Evolutionary conservation across 176 grass and related monocot species (phyloP).

Genomic region (Avena eriantha): DNA sequence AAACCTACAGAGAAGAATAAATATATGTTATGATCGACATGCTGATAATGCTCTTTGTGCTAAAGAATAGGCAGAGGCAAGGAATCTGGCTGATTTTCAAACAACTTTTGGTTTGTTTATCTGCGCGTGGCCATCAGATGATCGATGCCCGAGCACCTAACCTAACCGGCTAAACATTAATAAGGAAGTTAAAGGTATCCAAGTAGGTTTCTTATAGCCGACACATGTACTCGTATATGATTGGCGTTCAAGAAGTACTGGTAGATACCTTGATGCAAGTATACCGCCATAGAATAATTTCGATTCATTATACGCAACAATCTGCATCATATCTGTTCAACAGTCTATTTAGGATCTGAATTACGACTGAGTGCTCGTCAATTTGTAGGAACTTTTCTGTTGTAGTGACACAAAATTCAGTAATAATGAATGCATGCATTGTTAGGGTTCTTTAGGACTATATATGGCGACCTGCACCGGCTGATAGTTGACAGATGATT

Average conservation of each 20-base stretch:
- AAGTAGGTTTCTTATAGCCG: conserved; percentile 31
- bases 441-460: not conserved
- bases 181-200: conserved; percentile 27
- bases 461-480: not conserved
- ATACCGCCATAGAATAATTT: not conserved
- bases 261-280: conserved; percentile 6
- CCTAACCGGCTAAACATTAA: conserved; percentile 42
- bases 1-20: conserved; percentile 34
- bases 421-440: not conserved
- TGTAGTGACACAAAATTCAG: not conserved
- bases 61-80: conserved; percentile 34
- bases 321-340: not conserved
- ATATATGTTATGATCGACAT: conserved; percentile 11
- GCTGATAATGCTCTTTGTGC: conserved; percentile 37
- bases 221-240: conserved; percentile 6
- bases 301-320: not conserved
- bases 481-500: not conserved
- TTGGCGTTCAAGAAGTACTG: conserved; percentile 8
- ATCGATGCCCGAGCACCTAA: conserved; percentile 32
- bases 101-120: conserved; percentile 38
- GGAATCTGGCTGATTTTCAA: conserved; percentile 48
- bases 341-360: not conserved
- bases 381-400: not conserved
- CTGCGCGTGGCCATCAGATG: not conserved
- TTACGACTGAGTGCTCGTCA: not conserved